Evolutionary conservation across 352 stramenopile species (phyloP), one percentile per base, ranked within the genome.

Genomic region (Globisporangium okanoganense): DNA sequence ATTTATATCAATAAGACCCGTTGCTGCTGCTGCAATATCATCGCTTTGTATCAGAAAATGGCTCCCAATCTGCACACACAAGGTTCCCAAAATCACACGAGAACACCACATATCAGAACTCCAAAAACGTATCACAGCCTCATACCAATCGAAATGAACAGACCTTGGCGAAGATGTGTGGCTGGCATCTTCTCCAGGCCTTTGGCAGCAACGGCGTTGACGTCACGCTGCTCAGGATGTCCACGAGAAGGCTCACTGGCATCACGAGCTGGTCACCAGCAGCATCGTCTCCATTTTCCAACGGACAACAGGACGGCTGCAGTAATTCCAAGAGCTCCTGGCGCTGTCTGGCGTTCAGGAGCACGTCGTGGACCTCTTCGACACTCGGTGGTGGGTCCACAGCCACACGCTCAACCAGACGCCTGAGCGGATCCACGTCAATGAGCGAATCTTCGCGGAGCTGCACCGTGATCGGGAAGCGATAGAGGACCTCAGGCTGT

Each of bases 361-460:
- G 53, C 14, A 88, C 5, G 3, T 63, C 57, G 36, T 92, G 70
- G 6, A 38, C 54, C 51, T 72, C 61, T 66, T 90, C 79, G 25
- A 90, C 56, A 44, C 69, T 51, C 0, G 76, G 78, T 2, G 73
- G 67, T 5, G 69, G 64, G 38, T 82, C 71, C 16, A 75, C 55
- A 0, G 62, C 44, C 27, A 62, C 25, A 20, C 38, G 65, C 13
- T 65, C 58, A 2, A 88, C 38, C 31, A 93, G 72, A 0, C 82
- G 76, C 49, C 35, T 60, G 3, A 55, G 36, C 29, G 22, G 24
- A 60, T 89, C 59, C 10, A 91, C 61, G 1, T 43, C 59, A 14
- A 87, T 75, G 18, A 77, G 45, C 13, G 76, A 87, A 57, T 93
- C 84, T 62, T 86, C 67, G 50, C 67, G 58, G 18, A 90, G 63